phyloP scores from a whole-genome alignment of 164 flowering plant species.

The Magnolia kwangsiensis region DNA sequence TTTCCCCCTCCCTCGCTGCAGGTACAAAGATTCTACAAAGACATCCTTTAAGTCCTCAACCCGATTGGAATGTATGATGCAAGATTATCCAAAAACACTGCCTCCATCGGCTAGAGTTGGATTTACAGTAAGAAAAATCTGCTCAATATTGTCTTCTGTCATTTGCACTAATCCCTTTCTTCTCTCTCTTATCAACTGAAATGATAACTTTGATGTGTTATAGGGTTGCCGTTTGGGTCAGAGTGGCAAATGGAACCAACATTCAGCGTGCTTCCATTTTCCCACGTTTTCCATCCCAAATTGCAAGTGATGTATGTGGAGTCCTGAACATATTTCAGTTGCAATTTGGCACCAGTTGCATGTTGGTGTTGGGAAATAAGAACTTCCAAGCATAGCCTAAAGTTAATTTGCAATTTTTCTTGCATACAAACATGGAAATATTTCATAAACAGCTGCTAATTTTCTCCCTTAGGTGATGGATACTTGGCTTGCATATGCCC shows the following conservation, averaged over 20 bases:
- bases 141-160: background rate
- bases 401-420: background rate
- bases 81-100: conserved; percentile 95
- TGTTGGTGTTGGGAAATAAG: background rate
- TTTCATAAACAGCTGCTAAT: background rate
- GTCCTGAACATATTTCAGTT: background rate
- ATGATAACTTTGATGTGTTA: background rate
- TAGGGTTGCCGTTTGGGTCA: background rate
- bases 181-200: background rate
- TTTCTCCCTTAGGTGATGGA: conserved; percentile 66
- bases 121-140: conserved; percentile 64
- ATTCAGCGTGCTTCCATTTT: background rate
- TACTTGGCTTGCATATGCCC: conserved; percentile 98
- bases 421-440: background rate
- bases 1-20: conserved; percentile 19
- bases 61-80: conserved; percentile 99
- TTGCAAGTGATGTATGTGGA: background rate
- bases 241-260: background rate
- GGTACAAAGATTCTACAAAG: conserved; percentile 87
- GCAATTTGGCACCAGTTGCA: background rate
- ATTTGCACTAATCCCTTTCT: background rate
- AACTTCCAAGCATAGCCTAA: background rate
- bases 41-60: conserved; percentile 95
- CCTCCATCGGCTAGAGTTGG: conserved; percentile 95
- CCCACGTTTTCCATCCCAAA: background rate